Conservation (phyloP, 2,329 filamentous ascomycete genomes). For the Penicillium sp. region DNA sequence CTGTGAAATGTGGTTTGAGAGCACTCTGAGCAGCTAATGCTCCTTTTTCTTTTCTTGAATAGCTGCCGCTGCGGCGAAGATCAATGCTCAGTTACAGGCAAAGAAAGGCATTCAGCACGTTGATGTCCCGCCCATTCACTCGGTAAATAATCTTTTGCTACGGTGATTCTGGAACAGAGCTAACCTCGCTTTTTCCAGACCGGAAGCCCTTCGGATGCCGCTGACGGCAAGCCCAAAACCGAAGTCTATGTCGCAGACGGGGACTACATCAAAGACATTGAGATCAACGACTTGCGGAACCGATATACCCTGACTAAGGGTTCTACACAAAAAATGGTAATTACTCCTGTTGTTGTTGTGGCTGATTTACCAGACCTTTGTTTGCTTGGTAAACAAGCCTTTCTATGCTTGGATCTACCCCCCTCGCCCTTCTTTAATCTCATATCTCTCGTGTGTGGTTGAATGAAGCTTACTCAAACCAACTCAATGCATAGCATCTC, state of each 20-base stretch:
- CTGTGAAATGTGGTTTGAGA: not conserved
- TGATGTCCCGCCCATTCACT: slow-evolving; percentile 78
- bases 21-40: slow-evolving; percentile 9
- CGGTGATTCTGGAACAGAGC: not conserved
- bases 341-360: slow-evolving; percentile 68
- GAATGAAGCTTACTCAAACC: slow-evolving; percentile 69
- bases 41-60: slow-evolving; percentile 28
- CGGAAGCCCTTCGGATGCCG: slow-evolving; percentile 56
- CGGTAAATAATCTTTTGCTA: slow-evolving; percentile 46
- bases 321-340: slow-evolving; percentile 99
- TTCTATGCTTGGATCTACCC: slow-evolving; percentile 30
- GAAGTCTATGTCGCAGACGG: slow-evolving; percentile 95
- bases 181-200: slow-evolving; percentile 26
- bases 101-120: slow-evolving; percentile 90
- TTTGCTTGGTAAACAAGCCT: slow-evolving; percentile 36
- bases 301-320: slow-evolving; percentile 97
- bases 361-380: slow-evolving; percentile 63
- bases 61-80: slow-evolving; percentile 86
- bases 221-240: slow-evolving; percentile 69
- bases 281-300: slow-evolving; percentile 96
- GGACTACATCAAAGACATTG: slow-evolving; percentile 98
- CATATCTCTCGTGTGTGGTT: slow-evolving; percentile 52
- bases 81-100: slow-evolving; percentile 79
- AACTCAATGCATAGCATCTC: slow-evolving; percentile 59
- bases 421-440: slow-evolving; percentile 28